A percentile compares a stretch with the other conserved stretches of the same genome.
phyloP scores from a whole-genome alignment of 2,329 filamentous ascomycete genomes.

The Cytospora piceae region DNA sequence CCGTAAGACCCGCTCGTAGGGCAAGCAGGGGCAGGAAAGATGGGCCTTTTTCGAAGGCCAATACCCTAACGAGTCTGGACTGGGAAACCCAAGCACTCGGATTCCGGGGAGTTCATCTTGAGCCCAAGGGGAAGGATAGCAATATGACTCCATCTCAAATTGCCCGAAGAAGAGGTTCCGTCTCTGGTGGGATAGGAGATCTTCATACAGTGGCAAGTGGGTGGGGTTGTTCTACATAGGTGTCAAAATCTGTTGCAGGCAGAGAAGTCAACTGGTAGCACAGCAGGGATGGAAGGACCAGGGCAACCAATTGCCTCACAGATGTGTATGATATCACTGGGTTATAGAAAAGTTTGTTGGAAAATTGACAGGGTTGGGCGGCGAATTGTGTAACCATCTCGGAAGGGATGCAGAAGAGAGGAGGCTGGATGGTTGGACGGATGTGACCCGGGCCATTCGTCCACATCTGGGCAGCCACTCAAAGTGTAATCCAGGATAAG shows the following conservation, averaged over 20 bases:
- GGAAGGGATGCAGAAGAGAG: constrained; percentile 6
- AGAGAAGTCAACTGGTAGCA: neutral
- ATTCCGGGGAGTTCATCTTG: no score
- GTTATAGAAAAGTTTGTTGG: neutral
- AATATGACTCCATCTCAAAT: neutral
- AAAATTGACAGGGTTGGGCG: constrained; percentile 1
- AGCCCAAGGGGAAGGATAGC: neutral
- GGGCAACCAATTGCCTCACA: neutral
- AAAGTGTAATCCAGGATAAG: neutral
- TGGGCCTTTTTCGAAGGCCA: neutral
- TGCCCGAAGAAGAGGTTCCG: neutral
- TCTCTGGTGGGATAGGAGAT: neutral
- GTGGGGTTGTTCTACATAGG: neutral
- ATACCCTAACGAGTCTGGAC: neutral
- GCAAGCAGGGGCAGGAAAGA: constrained; percentile 5
- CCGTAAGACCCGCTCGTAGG: constrained; percentile 16
- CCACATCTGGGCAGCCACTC: constrained; percentile 2
- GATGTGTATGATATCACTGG: neutral
- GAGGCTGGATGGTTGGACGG: constrained; percentile 4
- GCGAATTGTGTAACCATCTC: constrained; percentile 5
- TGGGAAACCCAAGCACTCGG: neutral
- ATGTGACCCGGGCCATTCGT: constrained; percentile 19
- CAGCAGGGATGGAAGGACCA: neutral
- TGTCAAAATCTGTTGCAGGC: neutral
- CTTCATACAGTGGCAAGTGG: neutral